phyloP scores from a whole-genome alignment of 345 rosid species.

The Kandelia obovata region DNA sequence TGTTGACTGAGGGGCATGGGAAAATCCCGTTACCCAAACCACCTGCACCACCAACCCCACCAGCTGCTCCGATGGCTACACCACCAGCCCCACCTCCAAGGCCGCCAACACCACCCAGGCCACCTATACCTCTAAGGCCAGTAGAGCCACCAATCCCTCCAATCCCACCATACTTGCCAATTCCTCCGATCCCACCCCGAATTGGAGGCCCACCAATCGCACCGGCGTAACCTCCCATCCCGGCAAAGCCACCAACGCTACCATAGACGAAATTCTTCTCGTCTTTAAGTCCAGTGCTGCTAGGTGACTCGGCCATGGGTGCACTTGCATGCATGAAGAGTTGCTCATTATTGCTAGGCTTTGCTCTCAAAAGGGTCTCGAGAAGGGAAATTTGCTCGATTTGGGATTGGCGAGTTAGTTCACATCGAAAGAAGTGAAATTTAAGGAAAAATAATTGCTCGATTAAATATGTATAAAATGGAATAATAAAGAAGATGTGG shows the following conservation, averaged over 20 bases:
- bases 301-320: constrained; percentile 37
- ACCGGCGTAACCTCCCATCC: constrained; percentile 67
- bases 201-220: constrained; percentile 53
- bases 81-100: constrained; percentile 9
- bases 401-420: constrained; percentile 28
- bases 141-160: constrained; percentile 52
- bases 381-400: constrained; percentile 31
- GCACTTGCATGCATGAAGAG: constrained; percentile 32
- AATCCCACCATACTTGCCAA: constrained; percentile 47
- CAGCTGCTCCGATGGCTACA: not conserved
- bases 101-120: constrained; percentile 29
- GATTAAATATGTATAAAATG: no score
- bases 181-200: constrained; percentile 48
- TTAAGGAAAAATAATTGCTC: constrained; percentile 12
- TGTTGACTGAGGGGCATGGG: constrained; percentile 17
- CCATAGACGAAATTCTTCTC: constrained; percentile 55
- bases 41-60: constrained; percentile 25
- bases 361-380: constrained; percentile 31
- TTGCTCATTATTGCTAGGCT: constrained; percentile 14
- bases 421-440: constrained; percentile 24
- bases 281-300: constrained; percentile 39
- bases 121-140: constrained; percentile 32
- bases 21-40: constrained; percentile 26
- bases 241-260: constrained; percentile 71
- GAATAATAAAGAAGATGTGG: no score